Percentiles rank a stretch among this genome's conserved stretches.
Evolutionary conservation across 352 stramenopile species (phyloP).

Genomic region (Pythium apleroticum): DNA sequence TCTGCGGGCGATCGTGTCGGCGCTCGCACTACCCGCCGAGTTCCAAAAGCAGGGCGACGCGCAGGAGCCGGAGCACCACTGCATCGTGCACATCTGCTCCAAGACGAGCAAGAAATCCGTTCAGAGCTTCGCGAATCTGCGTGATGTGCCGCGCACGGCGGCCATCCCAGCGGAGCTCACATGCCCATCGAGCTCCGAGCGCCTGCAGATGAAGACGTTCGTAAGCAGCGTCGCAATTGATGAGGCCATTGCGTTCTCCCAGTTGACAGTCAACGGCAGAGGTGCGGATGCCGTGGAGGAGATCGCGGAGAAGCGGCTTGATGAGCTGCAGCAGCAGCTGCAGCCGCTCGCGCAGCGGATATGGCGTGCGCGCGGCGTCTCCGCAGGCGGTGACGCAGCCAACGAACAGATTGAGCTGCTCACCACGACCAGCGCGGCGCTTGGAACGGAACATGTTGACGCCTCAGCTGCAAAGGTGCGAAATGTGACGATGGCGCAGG

Average conservation of each 20-base stretch:
- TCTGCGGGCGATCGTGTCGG: constrained; percentile 46
- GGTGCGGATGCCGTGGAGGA: constrained; percentile 6
- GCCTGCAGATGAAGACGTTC: constrained; percentile 38
- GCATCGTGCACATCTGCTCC: constrained; percentile 44
- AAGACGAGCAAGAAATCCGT: constrained; percentile 22
- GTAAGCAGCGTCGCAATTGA: constrained; percentile 45
- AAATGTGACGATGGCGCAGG: background rate
- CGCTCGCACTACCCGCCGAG: constrained; percentile 25
- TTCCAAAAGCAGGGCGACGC: constrained; percentile 8
- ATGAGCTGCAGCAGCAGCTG: constrained; percentile 51
- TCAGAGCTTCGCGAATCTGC: constrained; percentile 30
- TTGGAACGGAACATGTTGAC: constrained; percentile 6
- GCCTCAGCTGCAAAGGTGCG: background rate
- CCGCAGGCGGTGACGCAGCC: constrained; percentile 22
- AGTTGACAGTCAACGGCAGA: background rate
- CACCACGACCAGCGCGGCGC: constrained; percentile 17
- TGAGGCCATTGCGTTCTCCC: constrained; percentile 37
- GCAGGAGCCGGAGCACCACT: constrained; percentile 31
- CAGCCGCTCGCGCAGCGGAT: constrained; percentile 46
- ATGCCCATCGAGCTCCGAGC: constrained; percentile 14
- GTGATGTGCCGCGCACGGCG: constrained; percentile 33
- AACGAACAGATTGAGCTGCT: constrained; percentile 44
- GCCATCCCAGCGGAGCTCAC: constrained; percentile 31
- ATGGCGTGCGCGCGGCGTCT: constrained; percentile 36
- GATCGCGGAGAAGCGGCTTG: constrained; percentile 37